Percentiles rank a stretch among this genome's conserved stretches.
These are phyloP conservation scores for Clitopilus hobsonii DNA, from an alignment of 768 basidiomycete genomes.

Conservation along the genomic window DNA sequence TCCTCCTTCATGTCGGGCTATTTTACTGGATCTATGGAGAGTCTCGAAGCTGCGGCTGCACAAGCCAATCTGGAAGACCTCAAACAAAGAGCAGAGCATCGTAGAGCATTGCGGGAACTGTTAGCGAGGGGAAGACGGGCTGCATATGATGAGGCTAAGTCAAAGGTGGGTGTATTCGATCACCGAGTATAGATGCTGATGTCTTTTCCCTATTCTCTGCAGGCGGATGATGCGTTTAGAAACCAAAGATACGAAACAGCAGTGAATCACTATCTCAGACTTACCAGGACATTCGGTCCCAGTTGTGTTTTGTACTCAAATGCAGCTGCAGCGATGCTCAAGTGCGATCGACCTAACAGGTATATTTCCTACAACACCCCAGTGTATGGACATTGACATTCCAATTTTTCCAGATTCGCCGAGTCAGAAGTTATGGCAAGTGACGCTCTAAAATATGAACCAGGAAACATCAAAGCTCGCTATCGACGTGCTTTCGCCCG, in stretches of 20 bases:
- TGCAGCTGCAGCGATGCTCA: neutral
- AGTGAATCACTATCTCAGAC: neutral
- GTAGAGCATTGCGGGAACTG: too few species aligned
- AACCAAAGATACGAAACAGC: neutral
- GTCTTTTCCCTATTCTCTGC: neutral
- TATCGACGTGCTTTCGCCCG: conserved; percentile 35
- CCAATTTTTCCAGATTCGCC: conserved; percentile 23
- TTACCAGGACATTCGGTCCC: neutral
- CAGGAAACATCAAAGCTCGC: conserved; percentile 30
- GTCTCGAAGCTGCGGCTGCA: too few species aligned
- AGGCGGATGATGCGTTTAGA: neutral
- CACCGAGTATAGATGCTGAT: neutral
- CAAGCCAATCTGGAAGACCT: too few species aligned
- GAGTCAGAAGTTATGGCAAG: conserved; percentile 35
- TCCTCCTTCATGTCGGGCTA: too few species aligned
- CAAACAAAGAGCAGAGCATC: too few species aligned
- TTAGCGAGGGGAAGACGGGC: too few species aligned
- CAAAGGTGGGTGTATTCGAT: neutral
- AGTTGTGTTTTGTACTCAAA: neutral
- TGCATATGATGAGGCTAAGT: neutral
- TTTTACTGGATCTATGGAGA: too few species aligned
- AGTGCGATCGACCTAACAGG: neutral
- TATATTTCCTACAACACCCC: neutral
- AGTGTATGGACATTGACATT: neutral
- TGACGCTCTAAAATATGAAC: conserved; percentile 29